These are phyloP conservation scores for Hymenoscyphus infarciens DNA, from an alignment of 2,329 filamentous ascomycete genomes.

Conservation along the genomic window DNA sequence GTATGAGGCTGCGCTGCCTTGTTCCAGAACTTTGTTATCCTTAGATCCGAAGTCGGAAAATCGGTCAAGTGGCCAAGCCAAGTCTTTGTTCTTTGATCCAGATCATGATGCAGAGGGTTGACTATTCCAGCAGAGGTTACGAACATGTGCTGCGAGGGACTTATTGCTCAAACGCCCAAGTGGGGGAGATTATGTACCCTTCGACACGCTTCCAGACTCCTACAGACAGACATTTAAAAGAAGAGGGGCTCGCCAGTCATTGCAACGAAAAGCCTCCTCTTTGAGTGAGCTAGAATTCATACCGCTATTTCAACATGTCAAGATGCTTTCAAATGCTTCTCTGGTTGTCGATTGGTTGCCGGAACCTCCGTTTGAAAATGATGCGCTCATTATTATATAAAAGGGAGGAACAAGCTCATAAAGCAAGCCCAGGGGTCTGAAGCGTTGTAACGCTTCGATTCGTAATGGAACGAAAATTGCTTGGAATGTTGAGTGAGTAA, in stretches of 20 bases:
- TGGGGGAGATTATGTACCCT: neutral
- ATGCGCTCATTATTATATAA: conserved; percentile 4
- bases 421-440: neutral
- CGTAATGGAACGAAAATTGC: neutral
- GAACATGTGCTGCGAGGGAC: neutral
- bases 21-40: neutral
- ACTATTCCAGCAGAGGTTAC: too few relatives aligned
- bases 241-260: neutral
- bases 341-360: neutral
- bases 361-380: neutral
- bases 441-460: neutral
- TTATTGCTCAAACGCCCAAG: conserved; percentile 1
- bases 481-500: neutral
- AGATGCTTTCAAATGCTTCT: neutral
- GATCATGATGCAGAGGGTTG: neutral
- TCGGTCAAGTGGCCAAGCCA: neutral
- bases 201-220: neutral
- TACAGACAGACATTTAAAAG: neutral
- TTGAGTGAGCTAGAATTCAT: too few relatives aligned
- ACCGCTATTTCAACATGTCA: too few relatives aligned
- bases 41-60: neutral
- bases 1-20: neutral
- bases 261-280: neutral
- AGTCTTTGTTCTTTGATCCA: neutral
- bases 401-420: neutral